Base-by-base conservation (phyloP, 2,329 filamentous ascomycete species). In the Cytospora leucostoma region DNA sequence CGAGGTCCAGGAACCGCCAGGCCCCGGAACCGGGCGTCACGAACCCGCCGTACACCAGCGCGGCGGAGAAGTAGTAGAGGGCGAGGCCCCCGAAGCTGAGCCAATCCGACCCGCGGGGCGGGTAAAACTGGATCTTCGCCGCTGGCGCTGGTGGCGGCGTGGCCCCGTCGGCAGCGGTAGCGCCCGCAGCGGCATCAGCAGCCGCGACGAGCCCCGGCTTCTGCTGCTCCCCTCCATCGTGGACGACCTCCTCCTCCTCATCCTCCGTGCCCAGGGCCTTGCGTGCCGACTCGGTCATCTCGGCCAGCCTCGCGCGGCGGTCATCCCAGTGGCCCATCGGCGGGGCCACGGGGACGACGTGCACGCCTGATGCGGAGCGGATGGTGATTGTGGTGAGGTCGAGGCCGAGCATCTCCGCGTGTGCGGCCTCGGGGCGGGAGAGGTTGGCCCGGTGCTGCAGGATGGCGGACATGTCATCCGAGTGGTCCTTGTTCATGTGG, bases 401-500 rank as follows among this genome's bases (percentile, higher is more conserved):
- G 66, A 96, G 80, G 73, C 93, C 88, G 61, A 81, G 78, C 67
- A 97, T 79, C 47, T 79, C 76, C 21, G 90, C 63, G 21, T 66
- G 68, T 52, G 68, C 58, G 35, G 69, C 67, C 35, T 71, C 59
- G 17, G 62, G 53, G 21, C 79, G 77, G 63, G 84, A 83, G 52
- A 91, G 79, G 17, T 80, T 75, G 72, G 79, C 81, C 78, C 87
- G 92, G 75, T 92, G 85, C 67, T 87, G 87, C n/a, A 96, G 84
- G 76, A 93, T 96, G 72, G 89, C 83, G 63, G 84, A 79, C 56
- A 97, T 86, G 63, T 92, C 91, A 69, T 86, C 83, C 58, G 82
- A 79, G 77, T 97, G 94, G 75, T 94, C 90, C 51, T 80, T 79
- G 78, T 97, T 97, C 91, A 97, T 95, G 80, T 97, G 93, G 38